Evolutionary conservation across 768 basidiomycete genomes (phyloP), one percentile per base, ranked within the genome.

Genomic region (Cystofilobasidium capitatum): DNA sequence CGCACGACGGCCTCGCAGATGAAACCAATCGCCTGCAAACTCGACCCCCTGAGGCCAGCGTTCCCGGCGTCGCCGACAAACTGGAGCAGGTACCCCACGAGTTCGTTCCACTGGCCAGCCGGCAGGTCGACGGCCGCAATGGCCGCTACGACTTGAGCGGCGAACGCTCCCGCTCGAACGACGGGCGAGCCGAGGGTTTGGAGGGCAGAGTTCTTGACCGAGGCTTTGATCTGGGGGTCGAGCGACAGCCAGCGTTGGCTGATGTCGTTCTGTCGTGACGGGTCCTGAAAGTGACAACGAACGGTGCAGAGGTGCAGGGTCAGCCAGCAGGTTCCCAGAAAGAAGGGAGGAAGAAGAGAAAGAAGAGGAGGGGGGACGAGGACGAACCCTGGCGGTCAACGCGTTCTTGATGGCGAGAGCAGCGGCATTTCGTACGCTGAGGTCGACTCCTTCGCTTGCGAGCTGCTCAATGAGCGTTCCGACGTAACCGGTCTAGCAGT

Each of bases 401-500:
- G 91, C 84, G 78, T 99, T 99, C 84, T 98, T 99, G 78, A 99
- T 81, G 24, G 94, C 93, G 61, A 99, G 82, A 76, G 91, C 92
- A 29, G 96, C 93, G n/a, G 94, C 92, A 75, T 89, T 94, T 72
- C 96, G 83, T 62, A 93, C 84, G 76, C 91, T 86, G 39, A 85
- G 74, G 17, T 82, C 80, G 8, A 82, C 83, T 51, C 71, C 79
- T 76, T 92, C 90, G 72, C 91, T 87, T 35, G 86, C 84, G 57
- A 99, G 83, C 71, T 91, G 89, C 22, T 83, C 79, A 22, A 89
- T 87, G 70, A 99, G 86, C 82, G 89, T 91, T 75, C 86, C 76
- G 85, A 97, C 88, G 81, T 98, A 99, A 72, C 85, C 86, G 69
- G 89, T 88, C 92, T 94, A 79, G 57, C 45, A 61, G 37, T 14